These are phyloP conservation scores for Lepidium sativum DNA, from an alignment of 345 rosid species.

Conservation along the genomic window DNA sequence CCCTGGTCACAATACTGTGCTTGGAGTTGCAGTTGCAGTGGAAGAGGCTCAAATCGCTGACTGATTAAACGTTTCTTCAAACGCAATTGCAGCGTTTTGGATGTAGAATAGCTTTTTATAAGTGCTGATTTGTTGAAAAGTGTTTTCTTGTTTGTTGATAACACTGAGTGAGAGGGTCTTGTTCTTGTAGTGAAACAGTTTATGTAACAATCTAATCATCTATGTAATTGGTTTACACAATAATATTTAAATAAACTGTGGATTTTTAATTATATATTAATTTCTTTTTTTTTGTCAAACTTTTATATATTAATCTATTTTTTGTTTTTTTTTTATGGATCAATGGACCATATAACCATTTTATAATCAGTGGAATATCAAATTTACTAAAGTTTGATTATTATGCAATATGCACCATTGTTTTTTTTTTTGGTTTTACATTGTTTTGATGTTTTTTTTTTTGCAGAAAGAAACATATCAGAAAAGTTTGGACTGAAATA, in stretches of 20 bases:
- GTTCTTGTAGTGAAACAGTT: constrained; percentile 8
- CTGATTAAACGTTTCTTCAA: constrained; percentile 1
- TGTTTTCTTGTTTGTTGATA: constrained; percentile 19
- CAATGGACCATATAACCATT: neutral
- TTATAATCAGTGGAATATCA: neutral
- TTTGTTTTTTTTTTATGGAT: neutral
- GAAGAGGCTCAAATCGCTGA: neutral
- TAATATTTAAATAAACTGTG: neutral
- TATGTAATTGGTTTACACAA: neutral
- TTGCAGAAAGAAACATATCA: too few species aligned
- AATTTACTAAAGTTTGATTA: neutral
- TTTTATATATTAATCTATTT: neutral
- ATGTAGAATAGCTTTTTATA: constrained; percentile 10
- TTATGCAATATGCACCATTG: neutral
- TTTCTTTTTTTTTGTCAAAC: too few species aligned
- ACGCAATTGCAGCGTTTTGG: constrained; percentile 16
- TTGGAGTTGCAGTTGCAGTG: neutral
- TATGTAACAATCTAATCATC: constrained; percentile 7
- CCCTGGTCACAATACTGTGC: constrained; percentile 15
- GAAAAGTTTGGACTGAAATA: too few species aligned
- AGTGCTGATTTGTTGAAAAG: constrained; percentile 16
- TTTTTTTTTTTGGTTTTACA: neutral
- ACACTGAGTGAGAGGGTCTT: constrained; percentile 10
- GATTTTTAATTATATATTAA: neutral
- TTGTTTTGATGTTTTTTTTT: neutral